Evolutionary conservation across 257 asterid species (phyloP).

Genomic region (Solanum sparsipilum): DNA sequence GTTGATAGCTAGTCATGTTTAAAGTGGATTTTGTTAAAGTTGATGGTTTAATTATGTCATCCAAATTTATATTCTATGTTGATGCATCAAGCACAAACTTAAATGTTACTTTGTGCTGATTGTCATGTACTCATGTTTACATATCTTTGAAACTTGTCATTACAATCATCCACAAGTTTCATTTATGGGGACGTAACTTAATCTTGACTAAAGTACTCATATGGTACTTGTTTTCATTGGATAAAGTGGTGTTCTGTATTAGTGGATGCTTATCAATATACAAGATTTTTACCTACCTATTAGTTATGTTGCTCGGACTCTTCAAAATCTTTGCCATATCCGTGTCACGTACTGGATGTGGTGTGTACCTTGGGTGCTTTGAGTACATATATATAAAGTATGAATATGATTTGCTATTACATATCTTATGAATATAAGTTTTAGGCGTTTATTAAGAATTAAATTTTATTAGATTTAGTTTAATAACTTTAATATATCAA

Average conservation of each 20-base stretch:
- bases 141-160: background rate
- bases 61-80: background rate
- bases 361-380: background rate
- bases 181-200: background rate
- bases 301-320: background rate
- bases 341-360: background rate
- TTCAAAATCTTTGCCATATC: background rate
- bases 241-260: background rate
- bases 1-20: background rate
- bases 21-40: background rate
- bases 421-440: background rate
- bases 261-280: background rate
- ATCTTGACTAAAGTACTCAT: background rate
- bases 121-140: background rate
- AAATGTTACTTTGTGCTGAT: background rate
- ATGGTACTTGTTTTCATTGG: background rate
- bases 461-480: background rate
- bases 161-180: background rate
- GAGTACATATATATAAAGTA: background rate
- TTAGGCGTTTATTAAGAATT: background rate
- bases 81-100: background rate
- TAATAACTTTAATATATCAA: background rate
- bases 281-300: background rate
- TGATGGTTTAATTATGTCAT: background rate
- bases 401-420: background rate